phyloP scores from a whole-genome alignment of 352 stramenopile genomes.

The Phytophthora sp. region DNA sequence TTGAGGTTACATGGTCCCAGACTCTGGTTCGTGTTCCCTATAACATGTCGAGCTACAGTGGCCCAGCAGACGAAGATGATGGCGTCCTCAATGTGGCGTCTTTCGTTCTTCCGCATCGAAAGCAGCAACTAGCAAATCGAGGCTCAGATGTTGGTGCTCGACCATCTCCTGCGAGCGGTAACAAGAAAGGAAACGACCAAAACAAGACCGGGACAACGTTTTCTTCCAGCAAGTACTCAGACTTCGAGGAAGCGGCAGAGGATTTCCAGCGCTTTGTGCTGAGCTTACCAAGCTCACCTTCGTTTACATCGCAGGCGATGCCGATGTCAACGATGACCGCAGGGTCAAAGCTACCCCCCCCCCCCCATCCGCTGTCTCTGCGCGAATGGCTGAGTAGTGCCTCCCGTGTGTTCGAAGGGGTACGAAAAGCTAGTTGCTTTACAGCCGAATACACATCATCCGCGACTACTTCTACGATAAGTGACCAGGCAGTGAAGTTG shows the following conservation, averaged over 20 bases:
- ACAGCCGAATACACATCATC: slow-evolving; percentile 53
- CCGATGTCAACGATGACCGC: slow-evolving; percentile 2
- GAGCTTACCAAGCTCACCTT: slow-evolving; percentile 37
- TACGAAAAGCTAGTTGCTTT: slow-evolving; percentile 71
- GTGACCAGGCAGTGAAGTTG: too few species aligned
- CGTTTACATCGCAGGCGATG: slow-evolving; percentile 25
- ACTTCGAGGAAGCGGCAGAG: slow-evolving; percentile 43
- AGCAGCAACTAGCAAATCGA: slow-evolving; percentile 16
- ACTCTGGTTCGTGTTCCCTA: slow-evolving; percentile 27
- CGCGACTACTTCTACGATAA: slow-evolving; percentile 49
- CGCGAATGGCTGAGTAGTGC: slow-evolving; percentile 82
- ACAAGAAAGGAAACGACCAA: slow-evolving; percentile 15
- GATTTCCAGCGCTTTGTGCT: slow-evolving; percentile 39
- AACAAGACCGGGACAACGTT: not conserved
- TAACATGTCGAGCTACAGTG: slow-evolving; percentile 19
- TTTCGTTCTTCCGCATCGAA: slow-evolving; percentile 25
- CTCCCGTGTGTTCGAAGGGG: slow-evolving; percentile 67
- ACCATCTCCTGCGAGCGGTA: slow-evolving; percentile 14
- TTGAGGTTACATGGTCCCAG: slow-evolving; percentile 45
- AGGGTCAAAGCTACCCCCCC: slow-evolving; percentile 19
- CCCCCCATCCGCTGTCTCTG: slow-evolving; percentile 50
- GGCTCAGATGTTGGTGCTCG: slow-evolving; percentile 1
- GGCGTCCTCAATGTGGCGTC: slow-evolving; percentile 13
- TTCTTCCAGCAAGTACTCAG: slow-evolving; percentile 27
- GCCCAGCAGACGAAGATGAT: slow-evolving; percentile 4